Evolutionary conservation across 148 eudicot genomes (phyloP), one percentile per base, ranked within the genome.

Genomic region (Mesembryanthemum crystallinum): DNA sequence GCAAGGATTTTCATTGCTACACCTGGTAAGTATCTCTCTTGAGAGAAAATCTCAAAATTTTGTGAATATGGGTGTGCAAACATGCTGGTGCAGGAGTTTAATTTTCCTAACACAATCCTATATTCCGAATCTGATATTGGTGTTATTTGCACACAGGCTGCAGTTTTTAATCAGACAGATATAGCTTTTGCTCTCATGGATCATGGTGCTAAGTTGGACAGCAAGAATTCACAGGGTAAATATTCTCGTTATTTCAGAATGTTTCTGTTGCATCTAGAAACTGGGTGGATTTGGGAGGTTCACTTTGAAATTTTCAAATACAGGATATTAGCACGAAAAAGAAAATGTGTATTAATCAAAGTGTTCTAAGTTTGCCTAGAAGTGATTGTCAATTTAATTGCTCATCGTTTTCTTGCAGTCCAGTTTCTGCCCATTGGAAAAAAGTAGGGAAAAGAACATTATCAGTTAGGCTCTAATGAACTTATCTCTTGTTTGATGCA

Each of bases 171-270:
- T 78, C 88, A 89, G 68, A 89, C 88, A 39, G 93, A 91, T 35
- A 89, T 87, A 80, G 88, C 79, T 70, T 87, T 91, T 85, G 69
- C 83, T 37, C 93, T 91, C 79, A 89, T 91, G 87, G 96, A 91
- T 63, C 81, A 82, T 82, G 93, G 93, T 79, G 92, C 96, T 66
- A 82, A 69, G 43, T 49, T 85, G 73, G 86, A 89, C 79, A 80
- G 77, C 88, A 91, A 89, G 77, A 91, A 91, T 58, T 82, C 84
- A 45, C 96, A 86, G 80, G 93, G 96, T 91, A 89, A 84, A 5
- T 78, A 30, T 72, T 65, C 13, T 24, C 65, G 20, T 23, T 18
- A 23, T 18, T 75, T 24, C 39, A 17, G 28, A 45, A 30, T 21
- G 12, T 7, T 37, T 49, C n/a, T 65, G 65, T 67, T 52, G 65